Evolutionary conservation across 768 basidiomycete genomes (phyloP).

Genomic region (Clavulina sp.): DNA sequence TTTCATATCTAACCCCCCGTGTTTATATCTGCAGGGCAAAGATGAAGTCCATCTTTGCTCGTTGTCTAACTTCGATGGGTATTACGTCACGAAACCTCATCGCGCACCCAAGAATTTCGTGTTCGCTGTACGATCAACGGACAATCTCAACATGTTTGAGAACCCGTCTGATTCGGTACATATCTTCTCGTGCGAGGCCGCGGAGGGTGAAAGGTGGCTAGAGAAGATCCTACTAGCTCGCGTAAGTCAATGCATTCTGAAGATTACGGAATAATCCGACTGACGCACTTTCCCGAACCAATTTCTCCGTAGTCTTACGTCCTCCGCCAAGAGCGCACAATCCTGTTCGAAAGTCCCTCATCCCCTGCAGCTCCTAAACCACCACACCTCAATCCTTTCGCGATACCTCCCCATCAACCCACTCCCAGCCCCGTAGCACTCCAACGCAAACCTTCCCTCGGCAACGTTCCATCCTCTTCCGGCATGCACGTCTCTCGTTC

Average conservation of each 20-base stretch:
- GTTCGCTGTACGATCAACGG: constrained; percentile 79
- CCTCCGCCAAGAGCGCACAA: constrained; percentile 59
- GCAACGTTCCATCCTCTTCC: too few species aligned
- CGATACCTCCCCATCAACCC: background rate
- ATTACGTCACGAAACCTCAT: constrained; percentile 54
- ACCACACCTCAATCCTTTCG: too few species aligned
- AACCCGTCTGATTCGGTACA: constrained; percentile 77
- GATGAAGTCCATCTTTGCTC: constrained; percentile 72
- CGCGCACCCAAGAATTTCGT: constrained; percentile 72
- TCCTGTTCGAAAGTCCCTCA: constrained; percentile 26
- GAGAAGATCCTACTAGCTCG: constrained; percentile 67
- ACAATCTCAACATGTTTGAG: constrained; percentile 74
- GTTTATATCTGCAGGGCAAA: constrained; percentile 54
- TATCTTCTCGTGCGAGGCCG: constrained; percentile 59
- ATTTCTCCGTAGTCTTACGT: constrained; percentile 48
- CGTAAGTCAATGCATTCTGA: constrained; percentile 29
- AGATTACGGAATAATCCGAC: background rate
- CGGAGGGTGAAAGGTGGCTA: constrained; percentile 61
- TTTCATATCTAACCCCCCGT: constrained; percentile 3
- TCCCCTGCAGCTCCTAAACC: background rate
- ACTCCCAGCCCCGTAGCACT: background rate
- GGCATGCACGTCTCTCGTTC: too few species aligned
- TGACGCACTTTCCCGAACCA: constrained; percentile 8
- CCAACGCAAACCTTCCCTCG: too few species aligned
- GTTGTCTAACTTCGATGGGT: constrained; percentile 77